Evolutionary conservation across 495 filamentous ascomycete species (phyloP).

Genomic region (Talaromyces stipitatus): DNA sequence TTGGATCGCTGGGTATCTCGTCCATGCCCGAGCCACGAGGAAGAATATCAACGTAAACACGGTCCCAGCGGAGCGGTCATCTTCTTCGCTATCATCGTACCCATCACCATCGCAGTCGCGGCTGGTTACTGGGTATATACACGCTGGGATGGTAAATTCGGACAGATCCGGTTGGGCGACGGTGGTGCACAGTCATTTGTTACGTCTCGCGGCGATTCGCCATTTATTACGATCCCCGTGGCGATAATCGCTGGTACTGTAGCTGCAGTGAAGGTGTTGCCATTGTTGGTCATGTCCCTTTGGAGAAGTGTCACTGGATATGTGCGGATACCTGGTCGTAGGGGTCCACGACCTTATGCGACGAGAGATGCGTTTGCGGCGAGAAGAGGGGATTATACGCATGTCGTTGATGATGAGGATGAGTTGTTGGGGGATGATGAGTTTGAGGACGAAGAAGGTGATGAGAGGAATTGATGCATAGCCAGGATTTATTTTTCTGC

Average conservation of each 20-base stretch:
- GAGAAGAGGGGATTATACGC: constrained; percentile 73
- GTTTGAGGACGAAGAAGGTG: constrained; percentile 78
- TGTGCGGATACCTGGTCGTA: constrained; percentile 20
- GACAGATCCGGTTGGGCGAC: constrained; percentile 78
- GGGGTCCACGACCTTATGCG: constrained; percentile 62
- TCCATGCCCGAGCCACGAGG: constrained; percentile 68
- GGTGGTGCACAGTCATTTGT: constrained; percentile 38
- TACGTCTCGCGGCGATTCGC: constrained; percentile 43
- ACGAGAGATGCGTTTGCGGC: constrained; percentile 79
- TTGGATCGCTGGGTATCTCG: constrained; percentile 52
- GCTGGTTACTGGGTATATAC: constrained; percentile 81
- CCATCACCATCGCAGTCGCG: constrained; percentile 57
- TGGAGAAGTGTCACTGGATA: constrained; percentile 54
- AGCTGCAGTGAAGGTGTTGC: constrained; percentile 66
- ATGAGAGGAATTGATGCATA: constrained; percentile 42
- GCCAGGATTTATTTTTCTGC: not conserved
- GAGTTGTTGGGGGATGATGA: constrained; percentile 87
- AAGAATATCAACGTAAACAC: constrained; percentile 67
- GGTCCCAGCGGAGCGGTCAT: constrained; percentile 65
- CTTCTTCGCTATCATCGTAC: constrained; percentile 76
- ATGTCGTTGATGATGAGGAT: constrained; percentile 88
- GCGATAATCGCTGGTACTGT: constrained; percentile 68
- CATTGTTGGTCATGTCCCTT: constrained; percentile 57
- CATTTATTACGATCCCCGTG: constrained; percentile 71
- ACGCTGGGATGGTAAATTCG: constrained; percentile 85